Percentiles rank a stretch among this genome's conserved stretches.
Evolutionary conservation across 495 filamentous ascomycete species (phyloP).

Genomic region (Penicillium bialowiezense): DNA sequence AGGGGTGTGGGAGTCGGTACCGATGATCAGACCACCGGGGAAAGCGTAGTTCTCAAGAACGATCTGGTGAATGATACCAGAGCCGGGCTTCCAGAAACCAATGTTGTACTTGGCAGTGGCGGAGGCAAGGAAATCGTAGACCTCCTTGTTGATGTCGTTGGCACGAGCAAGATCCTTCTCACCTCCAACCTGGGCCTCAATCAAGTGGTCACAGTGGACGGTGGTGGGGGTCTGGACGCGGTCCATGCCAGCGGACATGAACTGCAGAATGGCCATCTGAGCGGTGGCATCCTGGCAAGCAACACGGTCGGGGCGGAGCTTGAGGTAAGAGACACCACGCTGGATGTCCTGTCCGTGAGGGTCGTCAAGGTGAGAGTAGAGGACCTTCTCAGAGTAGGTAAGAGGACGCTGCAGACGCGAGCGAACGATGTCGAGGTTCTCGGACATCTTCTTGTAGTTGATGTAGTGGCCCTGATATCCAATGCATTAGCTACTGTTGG

Average conservation of each 20-base stretch:
- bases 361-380: conserved; percentile 98
- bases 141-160: conserved; percentile 96
- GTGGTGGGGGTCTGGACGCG: conserved; percentile 92
- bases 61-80: conserved; percentile 99
- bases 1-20: conserved; percentile 97
- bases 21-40: conserved; percentile 96
- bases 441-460: conserved; percentile 92
- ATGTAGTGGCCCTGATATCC: conserved; percentile 65
- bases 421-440: conserved; percentile 92
- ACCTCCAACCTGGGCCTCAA: conserved; percentile 94
- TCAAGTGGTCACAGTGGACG: conserved; percentile 99
- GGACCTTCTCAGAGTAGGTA: conserved; percentile 95
- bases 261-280: conserved; percentile 99
- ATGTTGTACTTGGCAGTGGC: conserved; percentile 99
- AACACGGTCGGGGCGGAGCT: conserved; percentile 93
- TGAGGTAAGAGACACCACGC: conserved; percentile 92
- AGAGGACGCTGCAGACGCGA: conserved; percentile 84
- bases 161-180: conserved; percentile 92
- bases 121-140: conserved; percentile 94
- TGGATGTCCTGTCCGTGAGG: conserved; percentile 94
- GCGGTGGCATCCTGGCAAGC: conserved; percentile 99
- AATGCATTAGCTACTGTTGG: neutral
- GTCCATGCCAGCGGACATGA: conserved; percentile 97
- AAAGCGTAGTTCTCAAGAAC: conserved; percentile 98
- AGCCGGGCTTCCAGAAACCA: conserved; percentile 98